Conservation (phyloP, 345 rosid genomes). For the Hibiscus syriacus region DNA sequence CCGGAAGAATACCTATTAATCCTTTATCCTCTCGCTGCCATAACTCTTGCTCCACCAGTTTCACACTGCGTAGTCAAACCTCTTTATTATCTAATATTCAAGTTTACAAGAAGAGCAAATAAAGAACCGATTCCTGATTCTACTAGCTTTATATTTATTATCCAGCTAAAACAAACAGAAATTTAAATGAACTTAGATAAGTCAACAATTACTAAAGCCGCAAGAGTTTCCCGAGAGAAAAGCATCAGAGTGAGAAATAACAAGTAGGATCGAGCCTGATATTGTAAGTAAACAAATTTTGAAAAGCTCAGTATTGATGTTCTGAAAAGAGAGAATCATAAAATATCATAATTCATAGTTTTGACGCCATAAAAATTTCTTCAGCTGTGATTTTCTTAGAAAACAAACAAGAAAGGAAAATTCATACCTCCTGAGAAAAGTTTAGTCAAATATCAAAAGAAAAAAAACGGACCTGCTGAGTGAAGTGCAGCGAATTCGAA, state of each 20-base stretch:
- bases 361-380: not conserved
- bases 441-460: not conserved
- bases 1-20: slow-evolving; percentile 91
- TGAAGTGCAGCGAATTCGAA: slow-evolving; percentile 97
- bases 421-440: not conserved
- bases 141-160: not conserved
- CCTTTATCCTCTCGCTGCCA: slow-evolving; percentile 99
- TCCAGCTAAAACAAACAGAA: not conserved
- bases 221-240: not conserved
- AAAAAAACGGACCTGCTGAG: slow-evolving; percentile 54
- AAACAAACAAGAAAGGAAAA: slow-evolving; percentile 11
- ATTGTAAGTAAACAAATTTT: not conserved
- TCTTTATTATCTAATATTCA: not conserved
- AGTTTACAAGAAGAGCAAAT: slow-evolving; percentile 1
- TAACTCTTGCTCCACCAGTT: slow-evolving; percentile 95
- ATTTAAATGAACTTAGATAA: not conserved
- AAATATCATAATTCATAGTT: not conserved
- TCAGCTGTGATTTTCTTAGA: not conserved
- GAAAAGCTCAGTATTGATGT: not conserved
- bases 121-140: slow-evolving; percentile 2
- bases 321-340: not conserved
- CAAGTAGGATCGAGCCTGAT: not conserved
- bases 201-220: not conserved
- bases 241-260: not conserved
- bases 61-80: slow-evolving; percentile 42